Evolutionary conservation across 2,329 filamentous ascomycete genomes (phyloP).

Genomic region (Trichophyton mentagrophytes): DNA sequence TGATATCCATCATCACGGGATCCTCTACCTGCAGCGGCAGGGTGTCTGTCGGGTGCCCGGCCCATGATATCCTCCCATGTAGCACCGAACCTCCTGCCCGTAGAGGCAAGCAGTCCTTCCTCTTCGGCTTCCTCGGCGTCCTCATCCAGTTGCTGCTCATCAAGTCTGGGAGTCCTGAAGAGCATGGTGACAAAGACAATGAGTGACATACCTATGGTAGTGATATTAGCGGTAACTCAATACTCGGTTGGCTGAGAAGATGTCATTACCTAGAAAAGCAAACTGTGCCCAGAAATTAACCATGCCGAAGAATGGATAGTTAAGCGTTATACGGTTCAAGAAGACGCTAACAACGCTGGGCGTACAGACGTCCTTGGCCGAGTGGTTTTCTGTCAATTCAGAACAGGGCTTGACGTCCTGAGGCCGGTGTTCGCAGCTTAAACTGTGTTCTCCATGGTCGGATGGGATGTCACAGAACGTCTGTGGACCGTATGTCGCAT

Average conservation of each 20-base stretch:
- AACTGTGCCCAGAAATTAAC: constrained; percentile 97
- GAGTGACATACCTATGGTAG: constrained; percentile 51
- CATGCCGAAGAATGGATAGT: constrained; percentile 88
- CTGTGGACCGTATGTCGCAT: constrained; percentile 85
- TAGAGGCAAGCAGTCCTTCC: constrained; percentile 76
- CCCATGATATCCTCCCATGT: constrained; percentile 83
- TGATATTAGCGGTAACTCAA: not conserved
- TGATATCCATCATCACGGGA: constrained; percentile 4
- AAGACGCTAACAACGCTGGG: constrained; percentile 86
- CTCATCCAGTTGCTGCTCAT: constrained; percentile 67
- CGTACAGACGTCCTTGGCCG: constrained; percentile 72
- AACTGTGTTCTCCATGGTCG: constrained; percentile 49
- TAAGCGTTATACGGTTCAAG: constrained; percentile 80
- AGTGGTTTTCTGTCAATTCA: constrained; percentile 56
- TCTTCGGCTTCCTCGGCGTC: constrained; percentile 88
- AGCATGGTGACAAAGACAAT: constrained; percentile 67
- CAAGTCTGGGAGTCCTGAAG: constrained; percentile 65
- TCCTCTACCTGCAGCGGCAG: constrained; percentile 6
- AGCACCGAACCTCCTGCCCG: constrained; percentile 66
- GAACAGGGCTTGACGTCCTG: constrained; percentile 71
- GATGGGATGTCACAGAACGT: constrained; percentile 74
- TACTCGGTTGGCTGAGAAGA: not conserved
- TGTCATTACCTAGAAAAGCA: constrained; percentile 55
- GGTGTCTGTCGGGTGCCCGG: constrained; percentile 22
- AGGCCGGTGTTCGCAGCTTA: constrained; percentile 57